Percentiles rank a stretch among this genome's conserved stretches.
Conservation (phyloP, 1,284 basidiomycete genomes). For the Irpex sp. region DNA sequence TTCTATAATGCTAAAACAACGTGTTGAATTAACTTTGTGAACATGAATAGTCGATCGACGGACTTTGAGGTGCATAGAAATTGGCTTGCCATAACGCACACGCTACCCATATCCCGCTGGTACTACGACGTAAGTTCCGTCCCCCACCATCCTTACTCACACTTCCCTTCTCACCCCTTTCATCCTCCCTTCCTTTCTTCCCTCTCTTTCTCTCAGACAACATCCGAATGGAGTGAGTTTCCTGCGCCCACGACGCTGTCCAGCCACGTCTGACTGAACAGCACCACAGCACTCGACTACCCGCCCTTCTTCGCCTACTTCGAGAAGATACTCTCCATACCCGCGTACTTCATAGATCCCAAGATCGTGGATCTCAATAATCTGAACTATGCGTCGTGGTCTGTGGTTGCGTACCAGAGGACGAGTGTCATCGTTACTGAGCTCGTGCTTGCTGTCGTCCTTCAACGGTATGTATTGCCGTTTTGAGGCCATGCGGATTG, state of each 20-base stretch:
- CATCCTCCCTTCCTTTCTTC: too few species aligned
- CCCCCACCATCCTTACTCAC: too few species aligned
- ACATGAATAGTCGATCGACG: slow-evolving; percentile 77
- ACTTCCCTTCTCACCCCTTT: too few species aligned
- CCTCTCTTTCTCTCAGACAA: too few species aligned
- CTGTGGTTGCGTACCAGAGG: slow-evolving; percentile 81
- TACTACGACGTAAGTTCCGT: too few species aligned
- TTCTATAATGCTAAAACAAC: too few species aligned
- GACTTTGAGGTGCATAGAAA: slow-evolving; percentile 93
- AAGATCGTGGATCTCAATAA: slow-evolving; percentile 76
- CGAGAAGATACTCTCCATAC: slow-evolving; percentile 80
- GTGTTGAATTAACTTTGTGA: too few species aligned
- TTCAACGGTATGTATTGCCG: slow-evolving; percentile 58
- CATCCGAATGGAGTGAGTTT: slow-evolving; percentile 88
- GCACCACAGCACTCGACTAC: slow-evolving; percentile 69
- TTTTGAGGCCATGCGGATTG: too few species aligned
- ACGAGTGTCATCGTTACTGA: slow-evolving; percentile 79
- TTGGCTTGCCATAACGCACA: slow-evolving; percentile 90
- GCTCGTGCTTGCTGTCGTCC: slow-evolving; percentile 71
- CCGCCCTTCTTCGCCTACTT: slow-evolving; percentile 98
- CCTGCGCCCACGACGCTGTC: background rate
- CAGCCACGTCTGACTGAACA: background rate
- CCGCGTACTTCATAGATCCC: slow-evolving; percentile 75
- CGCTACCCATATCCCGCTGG: slow-evolving; percentile 85
- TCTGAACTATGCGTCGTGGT: slow-evolving; percentile 76